A percentile compares a stretch with the other conserved stretches of the same genome.
Evolutionary conservation across 768 basidiomycete genomes (phyloP).

Genomic region (Leccinum barrowsii): DNA sequence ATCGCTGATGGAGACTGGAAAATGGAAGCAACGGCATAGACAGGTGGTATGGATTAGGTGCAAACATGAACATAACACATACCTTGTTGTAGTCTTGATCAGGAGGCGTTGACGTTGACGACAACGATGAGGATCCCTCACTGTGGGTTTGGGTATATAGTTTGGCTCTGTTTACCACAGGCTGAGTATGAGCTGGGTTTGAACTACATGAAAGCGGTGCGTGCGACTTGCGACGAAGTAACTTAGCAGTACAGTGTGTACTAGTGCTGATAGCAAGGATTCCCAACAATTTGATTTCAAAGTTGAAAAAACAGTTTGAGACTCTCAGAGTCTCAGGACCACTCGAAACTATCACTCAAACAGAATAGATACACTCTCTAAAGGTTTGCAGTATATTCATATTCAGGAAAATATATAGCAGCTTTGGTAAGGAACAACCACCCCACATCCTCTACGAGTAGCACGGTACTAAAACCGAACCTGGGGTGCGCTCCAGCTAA

Average conservation of each 20-base stretch:
- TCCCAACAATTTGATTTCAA: background rate
- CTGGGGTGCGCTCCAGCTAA: conserved; percentile 29
- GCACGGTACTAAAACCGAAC: background rate
- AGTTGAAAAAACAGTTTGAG: background rate
- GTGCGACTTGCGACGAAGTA: too few relatives aligned
- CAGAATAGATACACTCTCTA: background rate
- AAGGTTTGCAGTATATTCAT: background rate
- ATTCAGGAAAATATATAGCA: conserved; percentile 18
- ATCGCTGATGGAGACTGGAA: conserved; percentile 15
- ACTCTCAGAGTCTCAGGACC: background rate
- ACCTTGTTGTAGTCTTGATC: conserved; percentile 28
- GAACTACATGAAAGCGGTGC: too few relatives aligned
- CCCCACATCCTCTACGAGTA: conserved; percentile 16
- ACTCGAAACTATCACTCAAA: background rate
- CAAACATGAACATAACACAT: conserved; percentile 11
- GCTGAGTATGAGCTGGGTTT: conserved; percentile 9
- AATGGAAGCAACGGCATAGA: background rate
- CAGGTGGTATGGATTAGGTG: background rate
- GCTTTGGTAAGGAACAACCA: conserved; percentile 33
- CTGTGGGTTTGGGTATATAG: conserved; percentile 9
- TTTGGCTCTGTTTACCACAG: conserved; percentile 29
- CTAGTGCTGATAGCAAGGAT: background rate
- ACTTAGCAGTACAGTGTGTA: background rate
- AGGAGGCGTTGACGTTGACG: conserved; percentile 28
- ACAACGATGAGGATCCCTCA: conserved; percentile 17